A percentile compares a stretch with the other conserved stretches of the same genome.
Evolutionary conservation across 768 basidiomycete genomes (phyloP).

Genomic region (Pulveroboletus sp.): DNA sequence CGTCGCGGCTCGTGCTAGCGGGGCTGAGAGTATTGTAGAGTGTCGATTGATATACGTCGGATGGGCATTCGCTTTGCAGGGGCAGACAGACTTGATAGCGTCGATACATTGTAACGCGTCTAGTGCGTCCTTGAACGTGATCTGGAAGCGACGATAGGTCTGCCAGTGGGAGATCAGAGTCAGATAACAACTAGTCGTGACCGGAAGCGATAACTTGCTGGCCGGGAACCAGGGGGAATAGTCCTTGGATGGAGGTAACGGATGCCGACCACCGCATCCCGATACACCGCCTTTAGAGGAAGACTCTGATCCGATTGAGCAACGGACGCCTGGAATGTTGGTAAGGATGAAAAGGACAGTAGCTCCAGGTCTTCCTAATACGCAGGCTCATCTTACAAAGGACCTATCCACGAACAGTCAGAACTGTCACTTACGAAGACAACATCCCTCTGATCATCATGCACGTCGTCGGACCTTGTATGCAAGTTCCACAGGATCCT

Average conservation of each 20-base stretch:
- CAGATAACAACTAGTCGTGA: neutral
- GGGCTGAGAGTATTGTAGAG: constrained; percentile 10
- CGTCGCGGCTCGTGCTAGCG: constrained; percentile 19
- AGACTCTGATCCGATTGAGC: constrained; percentile 46
- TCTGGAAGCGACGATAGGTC: constrained; percentile 73
- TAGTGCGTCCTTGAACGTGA: constrained; percentile 52
- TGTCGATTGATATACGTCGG: constrained; percentile 20
- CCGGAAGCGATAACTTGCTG: constrained; percentile 23
- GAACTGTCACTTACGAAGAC: constrained; percentile 51
- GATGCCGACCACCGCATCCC: constrained; percentile 67
- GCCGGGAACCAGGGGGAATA: constrained; percentile 22
- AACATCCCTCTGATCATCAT: constrained; percentile 49
- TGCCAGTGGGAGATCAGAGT: constrained; percentile 25
- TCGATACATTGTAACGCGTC: constrained; percentile 57
- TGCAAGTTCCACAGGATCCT: constrained; percentile 62
- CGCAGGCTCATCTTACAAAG: neutral
- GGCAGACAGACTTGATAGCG: constrained; percentile 62
- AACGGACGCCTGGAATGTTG: constrained; percentile 24
- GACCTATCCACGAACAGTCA: neutral
- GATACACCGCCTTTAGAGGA: constrained; percentile 78
- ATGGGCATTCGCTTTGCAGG: constrained; percentile 59
- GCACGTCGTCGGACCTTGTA: constrained; percentile 31
- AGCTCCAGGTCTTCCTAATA: constrained; percentile 82
- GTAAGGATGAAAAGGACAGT: constrained; percentile 55
- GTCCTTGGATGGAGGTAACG: constrained; percentile 59